Percentiles rank a stretch among this genome's conserved stretches.
These are phyloP conservation scores for Paracoccidioides lutzii DNA, from an alignment of 2,329 filamentous ascomycete genomes.

Conservation along the genomic window DNA sequence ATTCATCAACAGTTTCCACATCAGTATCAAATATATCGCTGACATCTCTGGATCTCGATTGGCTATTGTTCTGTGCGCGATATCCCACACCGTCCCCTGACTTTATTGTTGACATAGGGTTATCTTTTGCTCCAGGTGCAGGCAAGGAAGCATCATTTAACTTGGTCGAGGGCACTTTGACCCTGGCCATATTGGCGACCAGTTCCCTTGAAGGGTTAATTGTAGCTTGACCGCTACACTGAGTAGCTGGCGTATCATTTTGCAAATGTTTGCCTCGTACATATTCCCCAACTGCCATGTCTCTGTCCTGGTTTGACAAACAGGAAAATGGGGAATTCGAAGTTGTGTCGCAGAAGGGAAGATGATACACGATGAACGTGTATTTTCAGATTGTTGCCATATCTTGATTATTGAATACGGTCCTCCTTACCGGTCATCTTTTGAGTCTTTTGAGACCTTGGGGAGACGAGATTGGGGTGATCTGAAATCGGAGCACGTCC, in stretches of 20 bases:
- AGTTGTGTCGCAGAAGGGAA: background rate
- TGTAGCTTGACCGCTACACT: constrained; percentile 18
- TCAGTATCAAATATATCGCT: constrained; percentile 32
- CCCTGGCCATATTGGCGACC: constrained; percentile 24
- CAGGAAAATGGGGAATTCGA: background rate
- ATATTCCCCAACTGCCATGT: constrained; percentile 32
- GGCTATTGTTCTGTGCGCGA: background rate
- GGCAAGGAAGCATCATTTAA: constrained; percentile 10
- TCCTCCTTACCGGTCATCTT: background rate
- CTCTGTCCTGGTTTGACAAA: constrained; percentile 3
- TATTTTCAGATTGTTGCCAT: background rate
- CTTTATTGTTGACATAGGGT: no score
- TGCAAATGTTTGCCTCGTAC: constrained; percentile 17
- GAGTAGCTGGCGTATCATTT: constrained; percentile 14
- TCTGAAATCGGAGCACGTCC: background rate
- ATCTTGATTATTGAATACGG: background rate
- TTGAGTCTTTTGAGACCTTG: background rate
- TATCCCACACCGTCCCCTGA: background rate
- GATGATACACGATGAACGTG: background rate
- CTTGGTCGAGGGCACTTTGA: constrained; percentile 21
- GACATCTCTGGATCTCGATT: constrained; percentile 17
- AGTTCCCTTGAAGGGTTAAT: constrained; percentile 16
- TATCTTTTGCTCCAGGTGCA: background rate
- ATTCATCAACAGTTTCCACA: constrained; percentile 32
- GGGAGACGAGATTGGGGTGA: background rate